These are phyloP conservation scores for Cucurbitaria berberidis DNA, from an alignment of 2,329 filamentous ascomycete species.

Conservation along the genomic window DNA sequence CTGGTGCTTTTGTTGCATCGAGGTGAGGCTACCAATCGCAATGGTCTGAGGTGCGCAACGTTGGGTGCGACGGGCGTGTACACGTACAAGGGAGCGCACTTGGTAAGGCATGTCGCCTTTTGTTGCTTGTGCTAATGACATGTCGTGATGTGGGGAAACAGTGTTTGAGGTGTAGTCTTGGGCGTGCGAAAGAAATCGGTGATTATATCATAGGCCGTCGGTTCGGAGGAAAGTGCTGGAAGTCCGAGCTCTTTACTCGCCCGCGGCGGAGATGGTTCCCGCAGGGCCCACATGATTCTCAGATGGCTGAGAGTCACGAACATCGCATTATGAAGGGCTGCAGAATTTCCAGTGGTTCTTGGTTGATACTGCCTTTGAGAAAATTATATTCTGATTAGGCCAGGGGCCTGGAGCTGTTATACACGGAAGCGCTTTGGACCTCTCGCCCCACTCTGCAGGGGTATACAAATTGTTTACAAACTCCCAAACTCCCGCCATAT, in stretches of 20 bases:
- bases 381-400: slow-evolving; percentile 2
- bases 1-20: neutral
- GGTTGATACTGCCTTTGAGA: slow-evolving; percentile 1
- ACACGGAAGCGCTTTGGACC: slow-evolving; percentile 1
- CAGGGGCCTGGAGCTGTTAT: slow-evolving; percentile 5
- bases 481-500: slow-evolving; percentile 24
- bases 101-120: slow-evolving; percentile 49
- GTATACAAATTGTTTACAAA: slow-evolving; percentile 13
- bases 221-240: slow-evolving; percentile 37
- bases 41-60: neutral
- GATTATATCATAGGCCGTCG: slow-evolving; percentile 43
- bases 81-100: slow-evolving; percentile 50
- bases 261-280: slow-evolving; percentile 13
- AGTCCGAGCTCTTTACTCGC: slow-evolving; percentile 33
- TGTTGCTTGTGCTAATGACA: slow-evolving; percentile 44
- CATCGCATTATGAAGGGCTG: neutral
- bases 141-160: slow-evolving; percentile 20
- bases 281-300: neutral
- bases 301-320: neutral
- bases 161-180: slow-evolving; percentile 32
- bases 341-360: neutral
- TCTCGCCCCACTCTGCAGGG: slow-evolving; percentile 7
- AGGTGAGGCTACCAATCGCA: neutral
- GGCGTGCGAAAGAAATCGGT: slow-evolving; percentile 42
- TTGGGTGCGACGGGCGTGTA: neutral